Evolutionary conservation across 371 early-diverging fungal species (phyloP).

Genomic region (Circinella minor): DNA sequence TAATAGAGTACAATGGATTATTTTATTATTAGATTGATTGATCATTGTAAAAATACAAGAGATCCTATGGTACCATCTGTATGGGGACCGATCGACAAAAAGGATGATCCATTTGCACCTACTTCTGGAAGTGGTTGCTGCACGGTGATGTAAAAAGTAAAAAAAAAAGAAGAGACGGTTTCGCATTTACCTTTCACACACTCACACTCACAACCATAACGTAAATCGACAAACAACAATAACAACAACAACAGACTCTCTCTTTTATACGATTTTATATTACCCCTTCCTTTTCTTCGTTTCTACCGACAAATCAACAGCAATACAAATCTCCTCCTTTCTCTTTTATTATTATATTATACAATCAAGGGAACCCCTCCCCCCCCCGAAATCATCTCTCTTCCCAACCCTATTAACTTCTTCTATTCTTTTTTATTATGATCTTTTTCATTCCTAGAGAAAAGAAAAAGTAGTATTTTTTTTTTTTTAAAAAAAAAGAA

Average conservation of each 20-base stretch:
- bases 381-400: no score
- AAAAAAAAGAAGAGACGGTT: background rate
- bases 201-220: no score
- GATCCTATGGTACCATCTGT: conserved; percentile 80
- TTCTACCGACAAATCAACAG: background rate
- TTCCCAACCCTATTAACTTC: no score
- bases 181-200: no score
- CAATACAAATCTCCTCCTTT: background rate
- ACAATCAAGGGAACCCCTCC: no score
- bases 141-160: conserved; percentile 45
- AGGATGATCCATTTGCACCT: conserved; percentile 83
- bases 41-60: conserved; percentile 55
- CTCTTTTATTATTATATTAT: no score
- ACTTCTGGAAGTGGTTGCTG: conserved; percentile 51
- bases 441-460: no score
- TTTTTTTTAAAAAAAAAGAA: no score
- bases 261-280: background rate
- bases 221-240: background rate
- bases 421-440: no score
- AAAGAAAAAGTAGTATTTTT: no score
- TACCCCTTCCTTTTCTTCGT: background rate
- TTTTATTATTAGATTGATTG: conserved; percentile 44
- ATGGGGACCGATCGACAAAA: conserved; percentile 77
- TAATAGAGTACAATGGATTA: background rate
- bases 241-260: background rate